Conservation (phyloP, 2,329 filamentous ascomycete genomes). For the Aspergillus tubingensis region DNA sequence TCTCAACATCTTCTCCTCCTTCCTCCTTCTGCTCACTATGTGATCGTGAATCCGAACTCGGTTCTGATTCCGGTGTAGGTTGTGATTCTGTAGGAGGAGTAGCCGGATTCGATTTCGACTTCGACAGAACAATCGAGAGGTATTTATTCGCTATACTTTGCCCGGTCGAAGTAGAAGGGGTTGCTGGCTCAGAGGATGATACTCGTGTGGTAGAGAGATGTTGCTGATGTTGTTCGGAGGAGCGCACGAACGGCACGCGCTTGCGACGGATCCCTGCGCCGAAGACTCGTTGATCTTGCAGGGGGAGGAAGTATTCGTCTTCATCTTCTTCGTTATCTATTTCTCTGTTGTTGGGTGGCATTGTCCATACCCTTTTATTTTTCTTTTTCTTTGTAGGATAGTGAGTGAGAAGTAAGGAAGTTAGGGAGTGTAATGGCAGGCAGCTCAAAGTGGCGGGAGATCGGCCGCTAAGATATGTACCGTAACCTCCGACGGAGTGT, state of each 20-base stretch:
- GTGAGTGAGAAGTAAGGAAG: too few relatives aligned
- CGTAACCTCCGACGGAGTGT: background rate
- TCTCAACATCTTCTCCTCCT: background rate
- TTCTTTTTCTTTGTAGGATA: too few relatives aligned
- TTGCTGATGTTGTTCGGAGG: slow-evolving; percentile 43
- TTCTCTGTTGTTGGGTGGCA: background rate
- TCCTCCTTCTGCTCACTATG: background rate
- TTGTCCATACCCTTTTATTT: background rate
- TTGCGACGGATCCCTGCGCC: slow-evolving; percentile 65
- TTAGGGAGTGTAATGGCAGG: background rate
- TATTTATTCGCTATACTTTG: slow-evolving; percentile 44
- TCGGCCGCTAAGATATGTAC: slow-evolving; percentile 21
- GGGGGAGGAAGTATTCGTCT: slow-evolving; percentile 59
- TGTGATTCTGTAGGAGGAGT: background rate
- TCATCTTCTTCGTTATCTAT: slow-evolving; percentile 49
- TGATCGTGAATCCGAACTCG: background rate
- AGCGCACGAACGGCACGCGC: slow-evolving; percentile 61
- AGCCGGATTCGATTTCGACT: slow-evolving; percentile 6
- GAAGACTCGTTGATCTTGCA: slow-evolving; percentile 62
- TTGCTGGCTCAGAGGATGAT: slow-evolving; percentile 24
- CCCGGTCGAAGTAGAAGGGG: slow-evolving; percentile 18
- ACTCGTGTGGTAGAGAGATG: slow-evolving; percentile 35
- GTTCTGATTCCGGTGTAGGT: background rate
- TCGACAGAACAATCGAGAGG: slow-evolving; percentile 49
- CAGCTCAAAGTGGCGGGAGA: slow-evolving; percentile 26